phyloP scores from a whole-genome alignment of 2,329 filamentous ascomycete genomes.

The Colletotrichum siamense region DNA sequence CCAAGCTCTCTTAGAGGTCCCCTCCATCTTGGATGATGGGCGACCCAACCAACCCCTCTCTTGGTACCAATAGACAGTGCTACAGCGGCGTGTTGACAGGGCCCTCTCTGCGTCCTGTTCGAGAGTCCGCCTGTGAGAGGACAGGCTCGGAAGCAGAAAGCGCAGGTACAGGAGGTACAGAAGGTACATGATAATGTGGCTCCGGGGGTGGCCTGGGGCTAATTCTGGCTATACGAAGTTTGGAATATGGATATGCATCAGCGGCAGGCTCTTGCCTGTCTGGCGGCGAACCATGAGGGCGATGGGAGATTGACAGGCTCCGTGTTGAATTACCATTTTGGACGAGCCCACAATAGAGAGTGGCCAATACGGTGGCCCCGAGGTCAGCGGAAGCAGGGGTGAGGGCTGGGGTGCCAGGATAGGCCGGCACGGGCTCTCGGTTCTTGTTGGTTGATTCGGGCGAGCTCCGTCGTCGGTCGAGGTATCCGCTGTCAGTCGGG shows the following conservation, averaged over 20 bases:
- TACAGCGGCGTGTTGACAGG: neutral
- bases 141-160: neutral
- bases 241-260: conserved; percentile 22
- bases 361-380: conserved; percentile 18
- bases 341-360: conserved; percentile 10
- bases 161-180: neutral
- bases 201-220: conserved; percentile 19
- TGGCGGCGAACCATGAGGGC: conserved; percentile 17
- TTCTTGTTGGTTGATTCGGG: conserved; percentile 18
- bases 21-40: neutral
- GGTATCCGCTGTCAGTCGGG: conserved; percentile 18
- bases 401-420: neutral
- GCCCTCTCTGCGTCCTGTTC: neutral
- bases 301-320: conserved; percentile 19
- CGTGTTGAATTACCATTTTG: conserved; percentile 16
- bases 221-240: conserved; percentile 23
- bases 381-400: neutral
- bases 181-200: conserved; percentile 2
- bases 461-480: conserved; percentile 20
- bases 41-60: conserved; percentile 3
- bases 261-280: conserved; percentile 15
- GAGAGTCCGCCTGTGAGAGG: neutral
- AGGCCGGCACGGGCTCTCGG: neutral
- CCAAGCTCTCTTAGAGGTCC: neutral
- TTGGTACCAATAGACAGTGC: neutral